Conservation (phyloP, 352 stramenopile species). For the Phytophthora pisi region DNA sequence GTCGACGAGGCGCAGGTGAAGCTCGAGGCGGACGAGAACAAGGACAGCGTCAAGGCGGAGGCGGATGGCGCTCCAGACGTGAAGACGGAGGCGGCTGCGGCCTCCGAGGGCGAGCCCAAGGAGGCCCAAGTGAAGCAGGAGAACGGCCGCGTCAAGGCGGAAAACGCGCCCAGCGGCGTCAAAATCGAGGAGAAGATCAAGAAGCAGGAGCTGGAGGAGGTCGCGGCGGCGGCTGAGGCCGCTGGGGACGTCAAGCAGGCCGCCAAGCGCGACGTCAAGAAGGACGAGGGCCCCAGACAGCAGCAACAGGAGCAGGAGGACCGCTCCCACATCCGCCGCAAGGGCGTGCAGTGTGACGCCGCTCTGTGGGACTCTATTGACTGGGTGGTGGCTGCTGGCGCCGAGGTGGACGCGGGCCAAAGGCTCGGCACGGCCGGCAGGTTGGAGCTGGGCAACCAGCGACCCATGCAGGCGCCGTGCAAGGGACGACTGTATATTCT, state of each 20-base stretch:
- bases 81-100: constrained; percentile 16
- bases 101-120: constrained; percentile 9
- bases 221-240: not conserved
- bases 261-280: constrained; percentile 27
- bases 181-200: constrained; percentile 35
- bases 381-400: constrained; percentile 55
- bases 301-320: constrained; percentile 23
- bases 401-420: constrained; percentile 63
- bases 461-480: constrained; percentile 82
- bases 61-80: constrained; percentile 1
- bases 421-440: constrained; percentile 54
- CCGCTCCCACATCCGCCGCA: constrained; percentile 62
- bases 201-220: constrained; percentile 28
- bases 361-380: constrained; percentile 43
- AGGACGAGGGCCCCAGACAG: constrained; percentile 20
- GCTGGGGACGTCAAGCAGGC: constrained; percentile 14
- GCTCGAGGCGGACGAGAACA: constrained; percentile 33
- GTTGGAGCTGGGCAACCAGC: constrained; percentile 65
- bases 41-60: constrained; percentile 30
- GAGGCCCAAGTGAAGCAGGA: constrained; percentile 18
- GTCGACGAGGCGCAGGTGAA: constrained; percentile 23
- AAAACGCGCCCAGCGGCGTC: constrained; percentile 21
- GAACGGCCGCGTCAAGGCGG: constrained; percentile 24
- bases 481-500: constrained; percentile 83
- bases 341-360: constrained; percentile 46